Conservation (phyloP, 108 stramenopile species). For the Schizochytrium sp. region DNA sequence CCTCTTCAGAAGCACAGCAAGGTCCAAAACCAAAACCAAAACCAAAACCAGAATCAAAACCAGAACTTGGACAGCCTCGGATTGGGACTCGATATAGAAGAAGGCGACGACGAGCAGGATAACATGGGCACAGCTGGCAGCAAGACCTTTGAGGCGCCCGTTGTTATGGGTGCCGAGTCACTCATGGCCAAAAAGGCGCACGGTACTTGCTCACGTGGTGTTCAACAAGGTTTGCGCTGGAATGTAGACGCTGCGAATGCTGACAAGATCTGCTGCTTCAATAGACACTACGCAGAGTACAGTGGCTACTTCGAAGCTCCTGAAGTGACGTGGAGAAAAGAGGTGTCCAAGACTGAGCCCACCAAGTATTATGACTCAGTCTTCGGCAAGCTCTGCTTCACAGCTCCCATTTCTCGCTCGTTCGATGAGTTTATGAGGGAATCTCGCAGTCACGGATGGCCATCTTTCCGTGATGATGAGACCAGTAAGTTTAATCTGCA, state of each 20-base stretch:
- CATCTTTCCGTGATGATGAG: conserved; percentile 88
- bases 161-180: conserved; percentile 86
- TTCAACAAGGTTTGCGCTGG: conserved; percentile 82
- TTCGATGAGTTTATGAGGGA: conserved; percentile 83
- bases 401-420: conserved; percentile 80
- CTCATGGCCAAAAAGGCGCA: conserved; percentile 86
- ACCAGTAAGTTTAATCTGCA: neutral
- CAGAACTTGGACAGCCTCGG: neutral
- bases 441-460: conserved; percentile 82
- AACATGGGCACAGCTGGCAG: conserved; percentile 22
- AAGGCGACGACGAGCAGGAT: neutral
- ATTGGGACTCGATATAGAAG: neutral
- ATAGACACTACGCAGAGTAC: conserved; percentile 88
- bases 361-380: conserved; percentile 85
- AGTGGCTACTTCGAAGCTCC: conserved; percentile 84
- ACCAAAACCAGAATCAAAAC: too few relatives aligned
- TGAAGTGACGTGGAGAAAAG: conserved; percentile 75
- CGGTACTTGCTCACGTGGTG: conserved; percentile 81
- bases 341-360: conserved; percentile 70
- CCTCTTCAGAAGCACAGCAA: too few relatives aligned
- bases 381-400: conserved; percentile 83
- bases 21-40: too few relatives aligned
- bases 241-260: conserved; percentile 79
- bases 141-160: conserved; percentile 77
- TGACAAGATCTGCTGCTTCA: conserved; percentile 89